Base-by-base conservation (phyloP, 768 basidiomycete genomes). In the Calocera viscosa region DNA sequence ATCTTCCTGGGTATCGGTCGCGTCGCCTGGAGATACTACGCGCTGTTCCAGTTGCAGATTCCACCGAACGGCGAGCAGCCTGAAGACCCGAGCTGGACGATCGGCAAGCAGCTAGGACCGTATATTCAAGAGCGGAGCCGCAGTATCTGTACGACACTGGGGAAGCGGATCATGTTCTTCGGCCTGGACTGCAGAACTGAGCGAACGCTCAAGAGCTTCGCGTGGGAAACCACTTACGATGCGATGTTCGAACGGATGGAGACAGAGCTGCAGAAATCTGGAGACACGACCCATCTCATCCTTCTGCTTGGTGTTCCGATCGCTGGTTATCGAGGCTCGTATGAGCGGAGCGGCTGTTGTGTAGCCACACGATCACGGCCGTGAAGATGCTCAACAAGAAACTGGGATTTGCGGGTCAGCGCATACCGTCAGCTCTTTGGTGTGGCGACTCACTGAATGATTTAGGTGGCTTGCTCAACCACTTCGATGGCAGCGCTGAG, bases 301-400 rank as follows among this genome's bases (percentile, higher is more conserved):
- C 12, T 68, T 10, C 66, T 70, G 28, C 65, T 70, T 22, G 69
- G 68, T 22, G 69, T 68, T 11, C 69, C 69, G 19, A 70, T 70
- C 28, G 68, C 69, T 2, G 30, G 30, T 8, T 70, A 70, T 68
- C 69, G 14, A 65, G 68, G 30, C 65, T 64, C 17, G 67, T 64
- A 10, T 66, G 67, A 40, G 53, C 64, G 7, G 67, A 64, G 41
- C 47, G 66, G 26, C 32, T 67, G 32, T 43, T 68, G 35, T 28
- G 32, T 63, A 65, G 53, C 40, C 65, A 47, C n/a, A 14, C 38
- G 17, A 64, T 67, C 34, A 68, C 64, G 14, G 53, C 64, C 2
- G 22, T 70, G 1, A 53, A 38, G 38, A 43, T 65, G 40, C 32
- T 65, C 11, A 66, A 68, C 67, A 68, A 70, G 32, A 24, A 68